phyloP scores from a whole-genome alignment of 1,139 yeast genomes.

The Sugiyamaella pinicola region DNA sequence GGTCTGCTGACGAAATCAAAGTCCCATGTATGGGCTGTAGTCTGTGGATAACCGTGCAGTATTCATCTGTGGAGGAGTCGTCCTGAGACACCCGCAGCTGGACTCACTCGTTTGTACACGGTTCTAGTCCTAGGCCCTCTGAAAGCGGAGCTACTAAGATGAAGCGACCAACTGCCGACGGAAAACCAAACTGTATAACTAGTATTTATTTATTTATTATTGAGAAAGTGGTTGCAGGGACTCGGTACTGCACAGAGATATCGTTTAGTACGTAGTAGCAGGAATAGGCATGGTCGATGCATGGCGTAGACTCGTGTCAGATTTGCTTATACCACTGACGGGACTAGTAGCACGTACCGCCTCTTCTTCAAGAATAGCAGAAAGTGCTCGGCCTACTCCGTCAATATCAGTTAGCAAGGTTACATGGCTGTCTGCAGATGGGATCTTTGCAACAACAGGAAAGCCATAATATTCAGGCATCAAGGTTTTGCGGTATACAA shows the following conservation, averaged over 20 bases:
- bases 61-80: constrained; percentile 45
- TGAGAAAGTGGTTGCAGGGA: too few species aligned
- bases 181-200: too few species aligned
- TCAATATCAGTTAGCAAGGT: constrained; percentile 72
- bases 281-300: constrained; percentile 6
- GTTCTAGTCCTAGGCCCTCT: too few species aligned
- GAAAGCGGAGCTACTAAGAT: too few species aligned
- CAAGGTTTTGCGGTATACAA: constrained; percentile 77
- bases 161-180: too few species aligned
- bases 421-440: constrained; percentile 74
- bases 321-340: neutral
- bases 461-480: constrained; percentile 78
- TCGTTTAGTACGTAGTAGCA: too few species aligned
- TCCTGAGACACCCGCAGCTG: constrained; percentile 5
- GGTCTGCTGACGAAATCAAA: constrained; percentile 59
- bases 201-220: too few species aligned
- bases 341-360: neutral
- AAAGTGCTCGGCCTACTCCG: constrained; percentile 69
- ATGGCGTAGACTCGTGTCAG: neutral
- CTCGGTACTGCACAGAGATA: too few species aligned
- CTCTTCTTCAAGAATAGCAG: constrained; percentile 50
- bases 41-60: constrained; percentile 76
- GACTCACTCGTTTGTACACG: neutral
- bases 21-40: constrained; percentile 83
- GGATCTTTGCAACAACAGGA: constrained; percentile 64